Evolutionary conservation across 768 basidiomycete species (phyloP).

Genomic region (Rhodotorula diobovata): DNA sequence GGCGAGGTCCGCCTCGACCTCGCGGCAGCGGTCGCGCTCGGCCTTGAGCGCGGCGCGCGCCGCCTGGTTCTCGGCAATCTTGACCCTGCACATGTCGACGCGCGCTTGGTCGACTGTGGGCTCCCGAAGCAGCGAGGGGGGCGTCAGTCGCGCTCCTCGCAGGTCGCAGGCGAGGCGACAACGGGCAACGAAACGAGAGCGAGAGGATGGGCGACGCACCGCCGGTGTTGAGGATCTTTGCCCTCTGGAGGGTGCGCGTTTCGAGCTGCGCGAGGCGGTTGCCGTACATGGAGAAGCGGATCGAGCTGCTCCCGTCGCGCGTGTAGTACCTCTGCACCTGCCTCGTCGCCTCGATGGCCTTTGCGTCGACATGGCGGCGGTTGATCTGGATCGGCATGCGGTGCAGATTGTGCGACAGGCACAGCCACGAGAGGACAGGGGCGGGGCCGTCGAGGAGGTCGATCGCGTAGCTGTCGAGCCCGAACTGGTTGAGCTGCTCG

Average conservation of each 20-base stretch:
- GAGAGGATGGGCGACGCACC: slow-evolving; percentile 5
- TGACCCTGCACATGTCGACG: background rate
- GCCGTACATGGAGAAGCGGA: slow-evolving; percentile 56
- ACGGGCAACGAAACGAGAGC: background rate
- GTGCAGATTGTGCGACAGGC: slow-evolving; percentile 62
- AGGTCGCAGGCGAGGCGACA: background rate
- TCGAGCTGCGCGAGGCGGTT: slow-evolving; percentile 51
- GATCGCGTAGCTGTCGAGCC: slow-evolving; percentile 78
- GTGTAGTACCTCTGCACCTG: slow-evolving; percentile 30
- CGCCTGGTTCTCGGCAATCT: background rate
- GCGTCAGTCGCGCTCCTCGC: background rate
- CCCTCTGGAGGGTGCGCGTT: background rate
- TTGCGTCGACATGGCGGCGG: slow-evolving; percentile 54
- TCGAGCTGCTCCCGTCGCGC: slow-evolving; percentile 3
- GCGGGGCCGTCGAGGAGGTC: slow-evolving; percentile 74
- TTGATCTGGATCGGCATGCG: slow-evolving; percentile 61
- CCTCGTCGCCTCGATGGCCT: background rate
- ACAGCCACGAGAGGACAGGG: slow-evolving; percentile 68
- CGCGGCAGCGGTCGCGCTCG: background rate
- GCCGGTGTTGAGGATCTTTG: slow-evolving; percentile 16
- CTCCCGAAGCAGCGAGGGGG: no score
- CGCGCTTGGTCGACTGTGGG: background rate
- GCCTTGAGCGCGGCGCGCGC: background rate
- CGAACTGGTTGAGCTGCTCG: slow-evolving; percentile 57
- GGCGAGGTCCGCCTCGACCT: background rate